Evolutionary conservation across 768 basidiomycete genomes (phyloP).

Genomic region (Porphyrellus cyaneotinctus): DNA sequence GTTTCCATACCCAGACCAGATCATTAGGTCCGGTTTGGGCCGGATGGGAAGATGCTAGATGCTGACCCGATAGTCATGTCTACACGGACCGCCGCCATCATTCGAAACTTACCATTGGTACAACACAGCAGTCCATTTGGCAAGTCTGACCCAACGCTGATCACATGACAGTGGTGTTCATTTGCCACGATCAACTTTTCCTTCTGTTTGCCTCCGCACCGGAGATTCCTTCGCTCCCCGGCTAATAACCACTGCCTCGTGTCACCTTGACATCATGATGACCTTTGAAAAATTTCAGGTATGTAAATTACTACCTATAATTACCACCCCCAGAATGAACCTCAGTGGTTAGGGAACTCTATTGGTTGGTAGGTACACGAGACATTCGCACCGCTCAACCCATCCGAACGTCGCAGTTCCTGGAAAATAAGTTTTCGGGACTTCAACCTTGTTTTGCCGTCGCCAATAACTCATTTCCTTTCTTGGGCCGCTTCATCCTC

Average conservation of each 20-base stretch:
- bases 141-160: constrained; percentile 10
- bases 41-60: constrained; percentile 16
- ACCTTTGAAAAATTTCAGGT: constrained; percentile 9
- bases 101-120: constrained; percentile 10
- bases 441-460: constrained; percentile 21
- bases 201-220: constrained; percentile 18
- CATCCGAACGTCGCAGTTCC: constrained; percentile 7
- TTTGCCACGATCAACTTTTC: constrained; percentile 8
- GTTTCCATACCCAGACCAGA: constrained; percentile 23
- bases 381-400: neutral
- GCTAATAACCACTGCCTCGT: constrained; percentile 20
- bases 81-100: constrained; percentile 7
- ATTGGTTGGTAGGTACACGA: neutral
- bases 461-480: constrained; percentile 10
- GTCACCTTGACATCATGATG: constrained; percentile 1
- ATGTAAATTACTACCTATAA: neutral
- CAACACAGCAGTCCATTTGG: constrained; percentile 17
- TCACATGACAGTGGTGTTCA: constrained; percentile 10
- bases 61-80: constrained; percentile 17
- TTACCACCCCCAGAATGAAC: constrained; percentile 2
- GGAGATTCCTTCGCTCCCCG: constrained; percentile 14
- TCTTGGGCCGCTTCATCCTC: constrained; percentile 13
- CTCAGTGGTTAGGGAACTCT: neutral
- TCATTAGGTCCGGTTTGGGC: constrained; percentile 16
- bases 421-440: constrained; percentile 11